Conservation (phyloP, 1,139 yeast genomes). For the Yamadazyma spencermartinsiae region DNA sequence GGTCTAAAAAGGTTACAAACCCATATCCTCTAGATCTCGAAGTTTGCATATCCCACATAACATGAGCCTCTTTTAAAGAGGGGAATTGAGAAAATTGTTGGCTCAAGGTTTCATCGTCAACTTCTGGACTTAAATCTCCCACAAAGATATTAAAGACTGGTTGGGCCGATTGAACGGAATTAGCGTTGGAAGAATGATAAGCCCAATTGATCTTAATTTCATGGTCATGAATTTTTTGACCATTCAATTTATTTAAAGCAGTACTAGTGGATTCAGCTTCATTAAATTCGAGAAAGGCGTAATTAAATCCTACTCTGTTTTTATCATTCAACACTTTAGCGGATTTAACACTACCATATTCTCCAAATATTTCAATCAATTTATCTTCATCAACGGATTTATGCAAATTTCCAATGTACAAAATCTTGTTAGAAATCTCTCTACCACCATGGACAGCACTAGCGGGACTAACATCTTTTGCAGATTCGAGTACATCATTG, state of each 20-base stretch:
- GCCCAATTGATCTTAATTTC: constrained; percentile 80
- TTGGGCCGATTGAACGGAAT: constrained; percentile 44
- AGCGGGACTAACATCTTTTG: constrained; percentile 43
- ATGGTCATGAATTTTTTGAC: constrained; percentile 49
- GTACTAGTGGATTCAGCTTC: constrained; percentile 57
- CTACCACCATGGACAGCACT: constrained; percentile 80
- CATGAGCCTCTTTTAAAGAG: constrained; percentile 79
- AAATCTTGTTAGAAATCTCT: constrained; percentile 67
- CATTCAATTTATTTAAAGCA: constrained; percentile 64
- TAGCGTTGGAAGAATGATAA: constrained; percentile 62
- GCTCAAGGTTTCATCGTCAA: constrained; percentile 71
- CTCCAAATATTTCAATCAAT: constrained; percentile 60
- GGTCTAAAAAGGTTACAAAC: constrained; percentile 74
- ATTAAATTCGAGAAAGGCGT: constrained; percentile 81
- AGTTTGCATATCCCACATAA: constrained; percentile 97
- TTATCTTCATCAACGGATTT: constrained; percentile 64
- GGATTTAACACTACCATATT: constrained; percentile 58
- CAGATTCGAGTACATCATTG: not conserved
- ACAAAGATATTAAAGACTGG: constrained; percentile 72
- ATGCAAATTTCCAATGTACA: constrained; percentile 77
- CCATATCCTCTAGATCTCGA: constrained; percentile 92
- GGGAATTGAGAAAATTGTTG: constrained; percentile 60
- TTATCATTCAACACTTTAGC: constrained; percentile 76
- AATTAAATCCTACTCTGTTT: constrained; percentile 71
- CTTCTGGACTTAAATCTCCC: constrained; percentile 83